A percentile compares a stretch with the other conserved stretches of the same genome.
Evolutionary conservation across 352 stramenopile species (phyloP).

Genomic region (Hyaloperonospora arabidopsidis): DNA sequence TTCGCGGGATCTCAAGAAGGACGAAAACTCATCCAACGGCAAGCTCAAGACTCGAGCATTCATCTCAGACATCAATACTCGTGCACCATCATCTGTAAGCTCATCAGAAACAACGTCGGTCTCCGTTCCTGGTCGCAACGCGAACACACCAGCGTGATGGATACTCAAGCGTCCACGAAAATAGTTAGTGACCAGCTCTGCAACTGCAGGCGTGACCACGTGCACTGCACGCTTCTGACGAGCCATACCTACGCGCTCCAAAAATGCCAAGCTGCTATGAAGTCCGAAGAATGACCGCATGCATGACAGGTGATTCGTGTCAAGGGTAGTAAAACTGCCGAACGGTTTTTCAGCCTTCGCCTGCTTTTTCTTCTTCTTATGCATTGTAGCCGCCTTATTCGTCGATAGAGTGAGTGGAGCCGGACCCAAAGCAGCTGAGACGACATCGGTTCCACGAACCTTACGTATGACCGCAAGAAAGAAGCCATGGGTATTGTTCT

Average conservation of each 20-base stretch:
- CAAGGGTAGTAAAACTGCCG: constrained; percentile 46
- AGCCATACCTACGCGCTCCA: constrained; percentile 59
- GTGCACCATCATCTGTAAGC: constrained; percentile 60
- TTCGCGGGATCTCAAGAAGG: constrained; percentile 54
- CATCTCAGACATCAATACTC: constrained; percentile 46
- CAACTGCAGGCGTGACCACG: constrained; percentile 48
- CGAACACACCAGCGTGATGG: constrained; percentile 58
- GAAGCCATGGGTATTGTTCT: constrained; percentile 96
- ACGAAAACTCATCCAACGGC: constrained; percentile 56
- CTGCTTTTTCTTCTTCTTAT: constrained; percentile 48
- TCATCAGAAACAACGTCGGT: constrained; percentile 32
- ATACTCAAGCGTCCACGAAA: constrained; percentile 42
- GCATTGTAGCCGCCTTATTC: constrained; percentile 14
- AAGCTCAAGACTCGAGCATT: constrained; percentile 44
- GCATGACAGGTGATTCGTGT: constrained; percentile 28
- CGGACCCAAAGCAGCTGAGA: constrained; percentile 31
- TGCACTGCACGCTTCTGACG: constrained; percentile 60
- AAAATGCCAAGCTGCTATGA: constrained; percentile 27
- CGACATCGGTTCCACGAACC: constrained; percentile 19
- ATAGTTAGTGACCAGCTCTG: constrained; percentile 33
- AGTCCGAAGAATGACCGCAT: constrained; percentile 46
- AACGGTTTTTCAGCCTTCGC: constrained; percentile 54
- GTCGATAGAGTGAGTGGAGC: constrained; percentile 18
- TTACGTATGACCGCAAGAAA: constrained; percentile 96
- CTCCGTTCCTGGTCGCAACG: constrained; percentile 25